Base-by-base conservation (phyloP, 139 green algal species). In the Tetradesmus lagerheimii region DNA sequence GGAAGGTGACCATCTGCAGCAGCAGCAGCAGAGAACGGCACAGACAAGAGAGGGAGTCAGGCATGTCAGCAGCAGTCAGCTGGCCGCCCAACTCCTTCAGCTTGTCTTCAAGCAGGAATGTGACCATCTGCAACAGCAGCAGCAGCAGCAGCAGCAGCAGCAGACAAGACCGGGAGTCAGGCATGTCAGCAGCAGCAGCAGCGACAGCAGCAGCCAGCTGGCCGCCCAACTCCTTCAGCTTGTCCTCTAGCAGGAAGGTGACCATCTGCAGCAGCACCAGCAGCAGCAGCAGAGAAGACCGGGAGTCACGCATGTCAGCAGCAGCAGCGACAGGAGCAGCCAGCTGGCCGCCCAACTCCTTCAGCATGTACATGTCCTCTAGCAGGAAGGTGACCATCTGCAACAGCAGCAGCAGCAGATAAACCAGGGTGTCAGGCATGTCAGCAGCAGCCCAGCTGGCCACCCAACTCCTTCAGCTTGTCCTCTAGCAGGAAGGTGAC, bases 401-500 rank as follows among this genome's bases (percentile, higher is more conserved):
- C 74, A 62, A n/a, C n/a, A n/a, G n/a, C n/a, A n/a, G n/a, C n/a
- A n/a, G n/a, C n/a, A n/a, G n/a, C n/a, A n/a, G n/a, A n/a, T n/a
- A n/a, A n/a, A n/a, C n/a, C n/a, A n/a, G n/a, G n/a, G n/a, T n/a
- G n/a, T n/a, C n/a, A n/a, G n/a, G n/a, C n/a, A n/a, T n/a, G n/a
- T n/a, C n/a, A n/a, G n/a, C n/a, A n/a, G n/a, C n/a, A n/a, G n/a
- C n/a, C 38, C 5, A 93, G 88, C 1, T 77, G 27, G 12, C 67
- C 92, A 12, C 92, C 91, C 23, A 89, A 29, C 85, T 93, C 91
- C 25, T 71, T 83, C 23, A 94, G 89, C 62, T 41, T 76, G n/a
- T 85, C 85, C 75, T 94, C 92, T 20, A 93, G 89, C 79, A 84
- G 53, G 85, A 92, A 93, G 23, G 91, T 83, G 50, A 93, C 88